Base-by-base conservation (phyloP, 305 asterid genomes). In the Coffea humblotiana region DNA sequence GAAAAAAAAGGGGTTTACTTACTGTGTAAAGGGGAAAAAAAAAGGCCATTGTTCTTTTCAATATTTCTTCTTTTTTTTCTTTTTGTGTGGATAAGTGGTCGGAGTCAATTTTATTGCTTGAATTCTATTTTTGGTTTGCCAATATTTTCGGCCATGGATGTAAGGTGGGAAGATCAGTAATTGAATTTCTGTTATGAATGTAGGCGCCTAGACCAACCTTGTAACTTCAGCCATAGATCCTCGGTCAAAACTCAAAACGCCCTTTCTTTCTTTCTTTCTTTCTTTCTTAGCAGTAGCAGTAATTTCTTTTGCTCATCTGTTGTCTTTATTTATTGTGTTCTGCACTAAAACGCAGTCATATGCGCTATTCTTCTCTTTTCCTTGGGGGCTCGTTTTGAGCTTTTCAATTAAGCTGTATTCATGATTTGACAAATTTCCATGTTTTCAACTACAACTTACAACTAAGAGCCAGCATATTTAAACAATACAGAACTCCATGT, bases 121-220 rank as follows among this genome's bases (percentile, higher is more conserved):
- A 58, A n/a, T 58, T 78, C 43, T 35, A 73, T 76, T 37, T 37
- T 13, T 47, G 48, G 79, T 48, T 64, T 37, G 58, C 90, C 91
- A 76, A 78, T 25, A 72, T 77, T 87, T 79, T 54, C 88, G 91
- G 35, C 80, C 84, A 12, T 69, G 47, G 73, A 82, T 78, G 87
- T 78, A 74, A 84, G 88, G 84, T 75, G 80, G 73, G 81, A 35
- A 75, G 70, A 49, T 37, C 68, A 16, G 21, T 37, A 63, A 70
- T 77, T 74, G 61, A 64, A 65, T 35, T 71, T 78, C 76, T 61
- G 75, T 80, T 78, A 27, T 35, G 71, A 74, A 56, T 23, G 69
- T 83, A 72, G 84, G 76, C 77, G 76, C 79, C 77, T 85, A 77
- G 74, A 54, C 51, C 72, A 77, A 35, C 60, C 76, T 82, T 14